Conservation (phyloP, 2,329 filamentous ascomycete species). For the Stachybotrys chlorohalonatus region DNA sequence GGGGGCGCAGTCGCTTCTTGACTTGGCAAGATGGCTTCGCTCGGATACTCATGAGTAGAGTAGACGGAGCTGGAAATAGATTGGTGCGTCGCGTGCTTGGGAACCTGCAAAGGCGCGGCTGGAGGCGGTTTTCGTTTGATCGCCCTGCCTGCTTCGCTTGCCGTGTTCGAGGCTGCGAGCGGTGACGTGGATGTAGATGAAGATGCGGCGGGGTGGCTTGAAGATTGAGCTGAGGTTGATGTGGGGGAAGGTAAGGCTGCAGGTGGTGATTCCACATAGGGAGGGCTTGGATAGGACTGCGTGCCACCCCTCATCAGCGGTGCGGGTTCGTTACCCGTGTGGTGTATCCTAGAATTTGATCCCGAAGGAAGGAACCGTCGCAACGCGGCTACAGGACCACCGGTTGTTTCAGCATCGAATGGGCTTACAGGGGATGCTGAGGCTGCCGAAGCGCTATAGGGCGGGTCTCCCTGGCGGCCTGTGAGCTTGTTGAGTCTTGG, state of each 20-base stretch:
- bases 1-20: conserved; percentile 13
- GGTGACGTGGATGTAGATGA: conserved; percentile 1
- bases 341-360: conserved; percentile 18
- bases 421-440: conserved; percentile 21
- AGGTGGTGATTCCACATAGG: conserved; percentile 17
- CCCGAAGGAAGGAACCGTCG: conserved; percentile 25
- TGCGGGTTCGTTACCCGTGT: conserved; percentile 4
- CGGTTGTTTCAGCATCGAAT: conserved; percentile 23
- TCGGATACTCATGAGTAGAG: conserved; percentile 18
- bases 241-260: conserved; percentile 8
- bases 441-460: conserved; percentile 12
- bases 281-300: conserved; percentile 23
- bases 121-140: conserved; percentile 38
- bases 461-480: conserved; percentile 8
- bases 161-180: not conserved
- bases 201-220: conserved; percentile 5
- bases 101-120: conserved; percentile 10
- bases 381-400: conserved; percentile 17
- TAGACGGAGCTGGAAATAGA: conserved; percentile 26
- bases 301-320: conserved; percentile 7
- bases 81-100: conserved; percentile 17
- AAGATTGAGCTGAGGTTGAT: conserved; percentile 2
- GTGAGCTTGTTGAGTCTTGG: conserved; percentile 38
- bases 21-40: conserved; percentile 6
- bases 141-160: conserved; percentile 21